Evolutionary conservation across 176 grass and related monocot species (phyloP).

Genomic region (Eleusine indica): DNA sequence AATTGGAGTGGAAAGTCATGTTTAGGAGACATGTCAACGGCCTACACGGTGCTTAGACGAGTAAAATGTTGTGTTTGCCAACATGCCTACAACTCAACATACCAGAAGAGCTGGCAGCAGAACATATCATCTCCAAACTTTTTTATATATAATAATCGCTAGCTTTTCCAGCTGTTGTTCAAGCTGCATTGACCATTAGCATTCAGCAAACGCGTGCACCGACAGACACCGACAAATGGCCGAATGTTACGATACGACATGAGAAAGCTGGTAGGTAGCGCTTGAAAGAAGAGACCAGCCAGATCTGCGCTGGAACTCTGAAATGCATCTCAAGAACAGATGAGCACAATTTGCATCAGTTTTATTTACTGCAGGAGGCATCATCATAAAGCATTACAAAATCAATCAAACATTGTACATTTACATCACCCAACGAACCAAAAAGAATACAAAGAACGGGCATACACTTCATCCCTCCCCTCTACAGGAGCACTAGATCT

Average conservation of each 20-base stretch:
- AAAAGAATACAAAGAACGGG: conserved; percentile 55
- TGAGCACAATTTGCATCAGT: conserved; percentile 40
- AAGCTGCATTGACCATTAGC: conserved; percentile 25
- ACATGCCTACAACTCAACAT: not conserved
- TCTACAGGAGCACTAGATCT: conserved; percentile 49
- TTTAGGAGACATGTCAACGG: not conserved
- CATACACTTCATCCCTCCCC: not conserved
- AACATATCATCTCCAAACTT: not conserved
- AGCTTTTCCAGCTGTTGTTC: not conserved
- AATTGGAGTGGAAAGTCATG: not conserved
- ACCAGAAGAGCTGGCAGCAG: not conserved
- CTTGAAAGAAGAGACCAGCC: not conserved
- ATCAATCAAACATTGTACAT: conserved; percentile 59
- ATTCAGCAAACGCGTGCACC: conserved; percentile 23
- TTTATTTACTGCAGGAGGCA: conserved; percentile 55
- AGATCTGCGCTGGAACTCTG: conserved; percentile 29
- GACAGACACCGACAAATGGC: not conserved
- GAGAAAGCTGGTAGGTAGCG: conserved; percentile 5
- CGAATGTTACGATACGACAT: not conserved
- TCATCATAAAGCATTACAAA: conserved; percentile 35
- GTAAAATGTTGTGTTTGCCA: not conserved
- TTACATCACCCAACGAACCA: conserved; percentile 51
- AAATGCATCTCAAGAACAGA: conserved; percentile 23
- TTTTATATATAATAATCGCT: not conserved
- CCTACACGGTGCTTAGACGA: not conserved